A percentile compares a stretch with the other conserved stretches of the same genome.
Evolutionary conservation across 257 asterid species (phyloP).

Genomic region (Leonotis leonurus): DNA sequence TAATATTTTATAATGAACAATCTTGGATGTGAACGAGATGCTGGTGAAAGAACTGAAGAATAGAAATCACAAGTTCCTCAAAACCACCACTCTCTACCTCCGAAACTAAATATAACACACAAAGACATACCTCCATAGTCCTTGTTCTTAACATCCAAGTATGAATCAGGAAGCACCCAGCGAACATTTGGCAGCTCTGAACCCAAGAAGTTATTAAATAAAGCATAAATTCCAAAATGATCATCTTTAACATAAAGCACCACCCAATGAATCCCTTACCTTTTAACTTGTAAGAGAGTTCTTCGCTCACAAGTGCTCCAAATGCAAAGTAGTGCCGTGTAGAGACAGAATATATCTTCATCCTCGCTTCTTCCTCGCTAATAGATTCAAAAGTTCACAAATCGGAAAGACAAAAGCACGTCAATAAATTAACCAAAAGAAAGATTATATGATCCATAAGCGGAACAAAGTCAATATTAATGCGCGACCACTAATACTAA

Average conservation of each 20-base stretch:
- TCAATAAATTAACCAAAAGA: background rate
- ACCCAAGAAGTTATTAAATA: slow-evolving; percentile 10
- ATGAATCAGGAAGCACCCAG: slow-evolving; percentile 99
- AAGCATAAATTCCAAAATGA: background rate
- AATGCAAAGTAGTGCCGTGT: slow-evolving; percentile 84
- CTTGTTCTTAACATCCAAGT: slow-evolving; percentile 80
- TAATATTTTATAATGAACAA: too few species aligned
- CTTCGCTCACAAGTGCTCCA: slow-evolving; percentile 95
- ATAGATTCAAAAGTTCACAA: background rate
- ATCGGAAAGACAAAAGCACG: background rate
- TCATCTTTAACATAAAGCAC: background rate
- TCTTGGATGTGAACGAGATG: background rate
- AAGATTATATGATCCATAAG: background rate
- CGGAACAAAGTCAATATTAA: background rate
- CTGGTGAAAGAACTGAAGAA: background rate
- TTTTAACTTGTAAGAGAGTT: slow-evolving; percentile 71
- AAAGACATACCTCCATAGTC: slow-evolving; percentile 80
- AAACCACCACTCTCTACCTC: too few species aligned
- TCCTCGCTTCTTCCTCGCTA: slow-evolving; percentile 93
- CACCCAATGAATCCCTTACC: slow-evolving; percentile 25
- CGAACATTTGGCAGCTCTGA: slow-evolving; percentile 70
- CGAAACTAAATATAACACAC: background rate
- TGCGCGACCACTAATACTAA: background rate
- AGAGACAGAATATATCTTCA: slow-evolving; percentile 86
- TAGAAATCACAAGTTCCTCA: background rate